Base-by-base conservation (phyloP, 768 basidiomycete genomes). In the Mycena metata region DNA sequence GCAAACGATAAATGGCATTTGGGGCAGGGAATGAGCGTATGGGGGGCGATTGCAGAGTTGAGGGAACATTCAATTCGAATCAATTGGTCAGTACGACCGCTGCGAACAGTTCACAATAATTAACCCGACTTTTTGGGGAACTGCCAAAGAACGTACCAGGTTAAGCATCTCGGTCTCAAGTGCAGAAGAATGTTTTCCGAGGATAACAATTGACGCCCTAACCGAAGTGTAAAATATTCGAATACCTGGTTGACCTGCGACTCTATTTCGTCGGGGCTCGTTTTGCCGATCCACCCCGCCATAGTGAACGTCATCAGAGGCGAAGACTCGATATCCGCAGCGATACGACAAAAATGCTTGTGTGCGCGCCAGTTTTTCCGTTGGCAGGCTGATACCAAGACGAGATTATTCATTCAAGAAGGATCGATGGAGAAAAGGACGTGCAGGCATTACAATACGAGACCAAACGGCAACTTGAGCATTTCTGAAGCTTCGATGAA, bases 391-490 rank as follows among this genome's bases (percentile, higher is more conserved):
- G 36, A 36, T n/a, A n/a, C n/a, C 7, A 9, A 6, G 17, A 13
- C n/a, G 19, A 1, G 12, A 12, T 36, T 36, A 12, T 36, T 36
- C 36, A 4, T 13, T 46, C 19, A n/a, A 19, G 51, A 1, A 12
- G 19, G 7, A 10, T 42, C 8, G 9, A 24, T 36, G 47, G 50
- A 19, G 52, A 26, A 12, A 52, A 12, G 36, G 12, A 19, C 73
- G 12, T 63, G 81, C 79, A 75, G 57, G 70, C 21, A 23, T 78
- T 73, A 59, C 80, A 82, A 63, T 82, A 82, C n/a, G 73, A 73
- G 15, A 82, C 78, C 26, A 74, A 70, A n/a, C 69, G 70, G 67
- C 81, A 83, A 9, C 72, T 73, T 1, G 75, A 72, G 65, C 81
- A 83, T 49, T 72, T 79, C 43, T 73, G 74, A 19, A 82, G 74